phyloP scores from a whole-genome alignment of 768 basidiomycete genomes.

The Mycena metata region DNA sequence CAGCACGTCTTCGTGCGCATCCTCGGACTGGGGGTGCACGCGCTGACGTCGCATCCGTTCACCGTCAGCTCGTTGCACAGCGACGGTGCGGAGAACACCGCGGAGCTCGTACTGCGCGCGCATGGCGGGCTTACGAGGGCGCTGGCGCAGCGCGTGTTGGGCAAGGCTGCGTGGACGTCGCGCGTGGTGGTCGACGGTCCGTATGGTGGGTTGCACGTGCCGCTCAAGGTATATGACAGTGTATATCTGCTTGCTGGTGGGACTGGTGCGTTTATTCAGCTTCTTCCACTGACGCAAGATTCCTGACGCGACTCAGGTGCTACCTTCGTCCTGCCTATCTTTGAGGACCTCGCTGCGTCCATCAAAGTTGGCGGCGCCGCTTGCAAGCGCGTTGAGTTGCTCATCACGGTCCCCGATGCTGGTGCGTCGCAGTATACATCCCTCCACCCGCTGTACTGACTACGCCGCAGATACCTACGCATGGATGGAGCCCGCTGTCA shows the following conservation, averaged over 20 bases:
- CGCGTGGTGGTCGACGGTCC: conserved; percentile 47
- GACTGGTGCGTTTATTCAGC: conserved; percentile 41
- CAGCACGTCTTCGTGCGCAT: conserved; percentile 46
- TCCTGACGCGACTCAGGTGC: conserved; percentile 37
- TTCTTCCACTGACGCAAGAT: background rate
- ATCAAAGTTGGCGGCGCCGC: conserved; percentile 30
- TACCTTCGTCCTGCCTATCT: conserved; percentile 45
- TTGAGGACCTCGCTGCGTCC: conserved; percentile 42
- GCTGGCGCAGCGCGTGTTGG: conserved; percentile 34
- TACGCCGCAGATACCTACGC: conserved; percentile 32
- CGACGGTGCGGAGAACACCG: conserved; percentile 22
- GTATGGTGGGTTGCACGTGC: conserved; percentile 45
- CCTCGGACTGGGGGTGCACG: conserved; percentile 39
- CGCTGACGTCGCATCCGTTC: conserved; percentile 51
- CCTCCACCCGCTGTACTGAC: background rate
- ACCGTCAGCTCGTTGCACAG: conserved; percentile 47
- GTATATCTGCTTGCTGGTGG: conserved; percentile 51
- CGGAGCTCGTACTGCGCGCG: conserved; percentile 44
- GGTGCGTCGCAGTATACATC: conserved; percentile 28
- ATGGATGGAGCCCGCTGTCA: conserved; percentile 40
- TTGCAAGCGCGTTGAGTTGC: conserved; percentile 42
- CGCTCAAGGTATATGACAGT: conserved; percentile 44
- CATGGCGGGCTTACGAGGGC: conserved; percentile 47
- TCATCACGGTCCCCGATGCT: conserved; percentile 39
- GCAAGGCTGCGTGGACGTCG: conserved; percentile 31